Evolutionary conservation across 306 rosid genomes (phyloP), one percentile per base, ranked within the genome.

Genomic region (Boehmeria nivea): DNA sequence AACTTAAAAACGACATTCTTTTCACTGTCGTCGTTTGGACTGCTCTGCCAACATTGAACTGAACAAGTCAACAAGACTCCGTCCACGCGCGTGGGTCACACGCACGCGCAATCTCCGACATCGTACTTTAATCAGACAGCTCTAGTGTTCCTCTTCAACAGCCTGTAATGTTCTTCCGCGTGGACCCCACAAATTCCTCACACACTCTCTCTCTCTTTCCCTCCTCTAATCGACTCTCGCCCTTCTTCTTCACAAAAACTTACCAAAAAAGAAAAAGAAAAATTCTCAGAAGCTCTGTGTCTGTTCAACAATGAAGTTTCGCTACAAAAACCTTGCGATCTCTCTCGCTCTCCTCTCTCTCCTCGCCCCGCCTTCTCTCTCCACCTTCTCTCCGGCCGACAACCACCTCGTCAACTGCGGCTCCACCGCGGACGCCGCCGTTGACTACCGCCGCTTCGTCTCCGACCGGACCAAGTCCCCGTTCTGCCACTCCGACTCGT

Each of bases 331-430:
- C 26, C 48, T 68, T 59, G 0, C 64, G 9, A 25, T 55, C 48
- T 49, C 22, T 23, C 54, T 68, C 60, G 25, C 51, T 59, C 8
- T 80, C 2, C 66, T 86, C 7, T 72, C 74, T 70, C 70, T 67
- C 62, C 43, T 3, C 9, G 31, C 79, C 1, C 24, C 63, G 15
- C 44, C 75, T 11, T 42, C 64, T 26, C 27, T 42, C 20, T 80
- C 89, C 44, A 73, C 50, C 48, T 87, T 87, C 78, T 78, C 87
- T 22, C 98, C 98, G 16, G n/a, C 65, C 47, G 95, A 87, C 62
- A 79, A 71, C 84, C 76, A 80, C 68, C 96, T 91, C 82, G 8
- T 87, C 85, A 72, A 91, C 51, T 84, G 89, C 71, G 98, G 98
- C 24, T 80, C 96, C 68, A 6, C 74, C 22, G 59, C 11, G 2